phyloP scores from a whole-genome alignment of 371 early-diverging fungal species.

The Capillidium rhysosporum region DNA sequence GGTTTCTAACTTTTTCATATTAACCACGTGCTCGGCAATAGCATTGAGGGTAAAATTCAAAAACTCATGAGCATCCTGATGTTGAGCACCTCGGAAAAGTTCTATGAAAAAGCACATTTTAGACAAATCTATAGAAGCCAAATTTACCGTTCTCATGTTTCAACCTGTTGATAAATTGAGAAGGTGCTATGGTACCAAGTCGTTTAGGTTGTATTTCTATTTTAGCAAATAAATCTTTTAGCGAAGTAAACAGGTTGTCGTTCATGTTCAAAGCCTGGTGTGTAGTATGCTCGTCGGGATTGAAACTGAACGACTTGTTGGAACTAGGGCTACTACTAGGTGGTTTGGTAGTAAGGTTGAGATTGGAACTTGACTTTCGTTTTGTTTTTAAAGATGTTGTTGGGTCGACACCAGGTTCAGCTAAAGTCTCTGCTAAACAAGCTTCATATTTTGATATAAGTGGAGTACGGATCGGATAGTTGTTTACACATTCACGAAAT shows the following conservation, averaged over 20 bases:
- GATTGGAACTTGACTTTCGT: background rate
- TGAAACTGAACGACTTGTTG: background rate
- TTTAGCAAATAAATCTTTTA: conserved; percentile 73
- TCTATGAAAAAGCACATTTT: conserved; percentile 23
- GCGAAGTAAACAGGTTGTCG: conserved; percentile 59
- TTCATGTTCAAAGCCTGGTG: conserved; percentile 31
- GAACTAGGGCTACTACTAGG: background rate
- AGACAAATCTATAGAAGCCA: background rate
- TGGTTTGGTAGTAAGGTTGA: background rate
- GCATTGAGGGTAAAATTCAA: conserved; percentile 82
- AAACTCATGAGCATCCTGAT: conserved; percentile 97
- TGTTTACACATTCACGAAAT: conserved; percentile 79
- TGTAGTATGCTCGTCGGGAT: conserved; percentile 19
- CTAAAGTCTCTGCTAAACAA: background rate
- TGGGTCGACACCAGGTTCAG: background rate
- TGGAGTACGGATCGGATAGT: conserved; percentile 29
- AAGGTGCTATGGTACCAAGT: conserved; percentile 71
- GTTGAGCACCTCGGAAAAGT: conserved; percentile 76
- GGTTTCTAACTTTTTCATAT: conserved; percentile 23
- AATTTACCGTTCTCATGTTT: conserved; percentile 69
- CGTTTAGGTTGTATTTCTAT: conserved; percentile 67
- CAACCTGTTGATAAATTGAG: conserved; percentile 65
- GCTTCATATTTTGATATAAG: conserved; percentile 12
- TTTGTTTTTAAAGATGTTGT: background rate
- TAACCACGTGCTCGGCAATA: conserved; percentile 67